These are phyloP conservation scores for Vitis riparia DNA, from an alignment of 164 flowering plant species.

Conservation along the genomic window DNA sequence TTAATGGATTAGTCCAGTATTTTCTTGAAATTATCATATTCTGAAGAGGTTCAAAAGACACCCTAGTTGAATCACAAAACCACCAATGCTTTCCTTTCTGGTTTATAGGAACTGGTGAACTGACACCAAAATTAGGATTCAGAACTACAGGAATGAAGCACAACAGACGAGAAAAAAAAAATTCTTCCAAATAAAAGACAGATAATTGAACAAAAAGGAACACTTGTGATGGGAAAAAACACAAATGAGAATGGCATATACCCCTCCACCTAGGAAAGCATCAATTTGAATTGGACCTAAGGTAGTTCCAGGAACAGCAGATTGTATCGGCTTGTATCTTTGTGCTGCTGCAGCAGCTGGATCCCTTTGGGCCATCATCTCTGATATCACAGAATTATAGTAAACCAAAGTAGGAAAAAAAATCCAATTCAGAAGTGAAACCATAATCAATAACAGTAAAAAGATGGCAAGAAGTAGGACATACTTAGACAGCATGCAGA, in stretches of 20 bases:
- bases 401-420: background rate
- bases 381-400: conserved; percentile 29
- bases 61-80: too few relatives aligned
- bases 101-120: too few relatives aligned
- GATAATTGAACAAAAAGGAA: background rate
- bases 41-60: too few relatives aligned
- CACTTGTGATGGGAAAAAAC: background rate
- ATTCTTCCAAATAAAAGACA: background rate
- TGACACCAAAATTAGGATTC: too few relatives aligned
- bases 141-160: too few relatives aligned
- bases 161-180: background rate
- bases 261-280: conserved; percentile 75
- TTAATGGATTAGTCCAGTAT: too few relatives aligned
- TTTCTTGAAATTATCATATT: too few relatives aligned
- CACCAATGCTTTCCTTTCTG: too few relatives aligned
- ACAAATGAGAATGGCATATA: conserved; percentile 52
- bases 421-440: too few relatives aligned
- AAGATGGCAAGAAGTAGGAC: too few relatives aligned
- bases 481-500: too few relatives aligned
- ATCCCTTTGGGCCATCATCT: conserved; percentile 72
- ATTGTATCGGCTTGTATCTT: conserved; percentile 88
- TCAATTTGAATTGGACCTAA: conserved; percentile 75
- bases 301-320: conserved; percentile 99
- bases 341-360: conserved; percentile 89
- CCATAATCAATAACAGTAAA: too few relatives aligned